phyloP scores from a whole-genome alignment of 2,329 filamentous ascomycete genomes.

The Hymenoscyphus infarciens region DNA sequence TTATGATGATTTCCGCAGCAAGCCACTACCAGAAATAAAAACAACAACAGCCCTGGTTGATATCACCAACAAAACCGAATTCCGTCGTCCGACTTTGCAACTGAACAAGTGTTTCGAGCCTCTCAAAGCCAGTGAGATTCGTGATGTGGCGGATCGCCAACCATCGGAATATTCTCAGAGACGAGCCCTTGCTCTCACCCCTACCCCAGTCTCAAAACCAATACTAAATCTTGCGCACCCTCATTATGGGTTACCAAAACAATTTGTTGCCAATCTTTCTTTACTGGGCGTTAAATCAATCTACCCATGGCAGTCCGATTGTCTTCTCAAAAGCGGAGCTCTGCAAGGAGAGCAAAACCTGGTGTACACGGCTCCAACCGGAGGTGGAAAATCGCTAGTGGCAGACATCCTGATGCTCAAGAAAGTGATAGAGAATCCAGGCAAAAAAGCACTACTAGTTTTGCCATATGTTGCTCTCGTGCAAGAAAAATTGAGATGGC shows the following conservation, averaged over 20 bases:
- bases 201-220: constrained; percentile 48
- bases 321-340: constrained; percentile 63
- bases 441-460: constrained; percentile 66
- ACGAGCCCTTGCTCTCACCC: constrained; percentile 49
- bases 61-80: constrained; percentile 20
- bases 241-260: constrained; percentile 57
- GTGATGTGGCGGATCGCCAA: constrained; percentile 32
- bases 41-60: constrained; percentile 11
- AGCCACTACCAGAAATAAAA: constrained; percentile 1
- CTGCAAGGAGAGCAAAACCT: constrained; percentile 64
- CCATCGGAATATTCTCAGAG: constrained; percentile 56
- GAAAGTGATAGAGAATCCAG: constrained; percentile 59
- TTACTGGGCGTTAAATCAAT: constrained; percentile 67
- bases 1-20: constrained; percentile 18
- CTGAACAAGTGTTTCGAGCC: constrained; percentile 16
- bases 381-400: constrained; percentile 73
- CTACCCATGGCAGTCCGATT: constrained; percentile 77
- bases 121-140: constrained; percentile 46
- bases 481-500: constrained; percentile 74
- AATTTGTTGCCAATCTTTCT: constrained; percentile 62
- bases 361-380: constrained; percentile 77
- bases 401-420: constrained; percentile 72
- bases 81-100: constrained; percentile 19
- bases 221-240: constrained; percentile 60
- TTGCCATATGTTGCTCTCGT: constrained; percentile 77